Percentiles rank a stretch among this genome's conserved stretches.
Conservation (phyloP, 805 yeast species). For the Candida argentea region DNA sequence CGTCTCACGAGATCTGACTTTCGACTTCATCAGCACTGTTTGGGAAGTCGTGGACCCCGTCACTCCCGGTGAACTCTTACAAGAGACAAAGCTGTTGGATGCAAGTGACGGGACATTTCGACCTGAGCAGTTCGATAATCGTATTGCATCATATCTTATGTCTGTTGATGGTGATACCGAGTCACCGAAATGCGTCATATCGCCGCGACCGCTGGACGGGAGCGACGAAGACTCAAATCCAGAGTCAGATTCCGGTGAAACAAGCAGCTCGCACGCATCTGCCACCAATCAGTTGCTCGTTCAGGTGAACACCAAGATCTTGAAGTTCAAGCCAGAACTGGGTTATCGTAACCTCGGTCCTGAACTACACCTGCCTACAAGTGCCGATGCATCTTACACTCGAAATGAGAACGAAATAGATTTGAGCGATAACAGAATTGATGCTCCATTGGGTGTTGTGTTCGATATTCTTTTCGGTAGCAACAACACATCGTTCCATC, state of each 20-base stretch:
- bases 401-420: slow-evolving; percentile 42
- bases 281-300: background rate
- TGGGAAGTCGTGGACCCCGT: slow-evolving; percentile 29
- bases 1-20: slow-evolving; percentile 47
- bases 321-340: slow-evolving; percentile 10
- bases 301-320: slow-evolving; percentile 3
- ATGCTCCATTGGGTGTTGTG: slow-evolving; percentile 59
- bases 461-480: slow-evolving; percentile 54
- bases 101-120: too few species aligned
- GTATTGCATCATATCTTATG: slow-evolving; percentile 10
- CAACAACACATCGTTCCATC: slow-evolving; percentile 34
- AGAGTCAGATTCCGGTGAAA: slow-evolving; percentile 4
- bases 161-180: slow-evolving; percentile 9
- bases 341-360: slow-evolving; percentile 26
- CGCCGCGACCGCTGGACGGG: too few species aligned
- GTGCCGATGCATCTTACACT: slow-evolving; percentile 16
- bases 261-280: slow-evolving; percentile 11
- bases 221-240: slow-evolving; percentile 10
- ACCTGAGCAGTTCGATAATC: too few species aligned
- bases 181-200: too few species aligned
- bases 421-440: slow-evolving; percentile 41
- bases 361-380: slow-evolving; percentile 38
- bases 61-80: background rate
- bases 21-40: slow-evolving; percentile 41
- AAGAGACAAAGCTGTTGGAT: slow-evolving; percentile 17